phyloP scores from a whole-genome alignment of 352 stramenopile species.

The Globisporangium spiculum region DNA sequence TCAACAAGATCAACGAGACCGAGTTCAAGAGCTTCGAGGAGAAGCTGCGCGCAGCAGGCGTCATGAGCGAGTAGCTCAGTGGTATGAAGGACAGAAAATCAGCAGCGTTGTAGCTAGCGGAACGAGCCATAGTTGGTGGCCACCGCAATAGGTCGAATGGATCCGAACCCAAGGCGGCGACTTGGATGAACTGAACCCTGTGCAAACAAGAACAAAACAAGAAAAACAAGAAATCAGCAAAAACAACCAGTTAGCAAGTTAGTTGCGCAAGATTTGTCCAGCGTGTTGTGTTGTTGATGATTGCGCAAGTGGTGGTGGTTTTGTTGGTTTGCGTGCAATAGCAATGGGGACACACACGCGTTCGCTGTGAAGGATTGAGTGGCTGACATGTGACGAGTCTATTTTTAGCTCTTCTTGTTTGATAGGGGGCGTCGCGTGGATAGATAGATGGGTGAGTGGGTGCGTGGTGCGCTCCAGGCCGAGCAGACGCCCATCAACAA shows the following conservation, averaged over 20 bases:
- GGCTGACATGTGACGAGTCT: neutral
- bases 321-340: neutral
- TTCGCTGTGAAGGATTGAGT: neutral
- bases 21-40: conserved; percentile 84
- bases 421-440: neutral
- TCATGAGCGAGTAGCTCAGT: conserved; percentile 66
- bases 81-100: neutral
- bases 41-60: conserved; percentile 76
- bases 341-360: neutral
- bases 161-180: neutral
- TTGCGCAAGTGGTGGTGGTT: neutral
- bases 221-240: neutral
- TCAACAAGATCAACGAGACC: conserved; percentile 74
- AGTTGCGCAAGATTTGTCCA: neutral
- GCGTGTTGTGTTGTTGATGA: neutral
- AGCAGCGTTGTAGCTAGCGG: too few species aligned
- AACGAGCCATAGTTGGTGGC: too few species aligned
- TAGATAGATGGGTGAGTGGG: neutral
- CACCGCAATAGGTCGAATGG: neutral
- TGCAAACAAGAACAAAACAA: conserved; percentile 1
- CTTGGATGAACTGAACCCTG: neutral
- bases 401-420: neutral
- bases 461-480: neutral
- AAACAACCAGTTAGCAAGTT: neutral
- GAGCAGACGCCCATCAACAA: neutral